These are phyloP conservation scores for Isoetes engelmannii DNA, from an alignment of 83 land plant species.

Conservation along the genomic window DNA sequence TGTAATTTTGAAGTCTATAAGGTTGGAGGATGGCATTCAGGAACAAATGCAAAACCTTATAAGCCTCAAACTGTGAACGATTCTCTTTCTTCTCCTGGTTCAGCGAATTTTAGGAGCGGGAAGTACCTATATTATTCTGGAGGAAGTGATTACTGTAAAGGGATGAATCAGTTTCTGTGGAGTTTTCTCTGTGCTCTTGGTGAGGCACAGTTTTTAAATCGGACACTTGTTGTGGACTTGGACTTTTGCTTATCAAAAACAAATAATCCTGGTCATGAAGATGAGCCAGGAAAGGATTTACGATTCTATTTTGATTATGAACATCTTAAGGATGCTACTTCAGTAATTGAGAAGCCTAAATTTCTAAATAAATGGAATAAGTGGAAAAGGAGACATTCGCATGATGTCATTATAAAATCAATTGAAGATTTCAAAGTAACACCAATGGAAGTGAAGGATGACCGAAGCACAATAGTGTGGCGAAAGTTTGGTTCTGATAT, in stretches of 20 bases:
- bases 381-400: constrained; percentile 57
- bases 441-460: constrained; percentile 58
- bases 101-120: constrained; percentile 46
- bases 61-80: constrained; percentile 21
- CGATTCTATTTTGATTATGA: constrained; percentile 84
- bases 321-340: constrained; percentile 60
- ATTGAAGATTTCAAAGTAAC: constrained; percentile 56
- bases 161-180: constrained; percentile 84
- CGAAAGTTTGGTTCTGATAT: constrained; percentile 74
- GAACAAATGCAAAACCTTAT: constrained; percentile 51
- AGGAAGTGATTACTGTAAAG: constrained; percentile 86
- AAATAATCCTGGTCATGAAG: constrained; percentile 49
- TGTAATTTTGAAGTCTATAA: constrained; percentile 49
- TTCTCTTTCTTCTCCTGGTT: constrained; percentile 46
- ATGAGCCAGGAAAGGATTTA: constrained; percentile 81
- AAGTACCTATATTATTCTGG: constrained; percentile 59
- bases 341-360: constrained; percentile 72
- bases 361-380: constrained; percentile 60
- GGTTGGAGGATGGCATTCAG: constrained; percentile 83
- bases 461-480: constrained; percentile 57
- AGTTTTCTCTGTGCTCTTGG: constrained; percentile 83
- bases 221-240: constrained; percentile 83
- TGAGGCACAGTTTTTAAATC: constrained; percentile 83
- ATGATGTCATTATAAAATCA: constrained; percentile 29
- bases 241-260: constrained; percentile 52